Percentiles rank a stretch among this genome's conserved stretches.
These are phyloP conservation scores for Salix brachista DNA, from an alignment of 345 rosid species.

Conservation along the genomic window DNA sequence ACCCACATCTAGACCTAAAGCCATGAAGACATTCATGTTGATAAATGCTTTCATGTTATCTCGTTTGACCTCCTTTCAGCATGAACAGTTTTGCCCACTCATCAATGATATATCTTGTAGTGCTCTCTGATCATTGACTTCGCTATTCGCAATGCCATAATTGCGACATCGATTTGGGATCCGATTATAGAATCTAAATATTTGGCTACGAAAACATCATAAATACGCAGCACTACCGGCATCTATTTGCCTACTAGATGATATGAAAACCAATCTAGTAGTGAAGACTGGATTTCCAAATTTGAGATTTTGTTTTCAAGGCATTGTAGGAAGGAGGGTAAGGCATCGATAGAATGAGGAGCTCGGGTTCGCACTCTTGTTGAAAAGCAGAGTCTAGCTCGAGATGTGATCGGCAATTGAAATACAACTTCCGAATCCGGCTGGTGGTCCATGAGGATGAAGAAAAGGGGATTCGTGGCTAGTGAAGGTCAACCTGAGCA, in stretches of 20 bases:
- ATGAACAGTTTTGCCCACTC: background rate
- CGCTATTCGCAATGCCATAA: slow-evolving; percentile 4
- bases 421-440: too few species aligned
- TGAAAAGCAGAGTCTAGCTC: too few species aligned
- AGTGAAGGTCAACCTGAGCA: slow-evolving; percentile 9
- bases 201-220: background rate
- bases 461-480: too few species aligned
- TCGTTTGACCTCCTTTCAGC: background rate
- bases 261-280: too few species aligned
- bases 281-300: too few species aligned
- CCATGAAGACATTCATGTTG: background rate
- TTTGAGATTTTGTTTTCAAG: too few species aligned
- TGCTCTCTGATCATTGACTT: background rate
- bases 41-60: background rate
- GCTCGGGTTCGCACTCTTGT: too few species aligned
- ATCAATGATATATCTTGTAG: background rate
- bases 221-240: background rate
- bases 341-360: too few species aligned
- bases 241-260: background rate
- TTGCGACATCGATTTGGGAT: slow-evolving; percentile 6
- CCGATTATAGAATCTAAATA: background rate
- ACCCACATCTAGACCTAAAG: too few species aligned
- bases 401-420: too few species aligned
- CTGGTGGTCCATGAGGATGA: too few species aligned
- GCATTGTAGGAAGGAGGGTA: too few species aligned